These are phyloP conservation scores for Leptoxyphium fumago DNA, from an alignment of 2,329 filamentous ascomycete species.

Conservation along the genomic window DNA sequence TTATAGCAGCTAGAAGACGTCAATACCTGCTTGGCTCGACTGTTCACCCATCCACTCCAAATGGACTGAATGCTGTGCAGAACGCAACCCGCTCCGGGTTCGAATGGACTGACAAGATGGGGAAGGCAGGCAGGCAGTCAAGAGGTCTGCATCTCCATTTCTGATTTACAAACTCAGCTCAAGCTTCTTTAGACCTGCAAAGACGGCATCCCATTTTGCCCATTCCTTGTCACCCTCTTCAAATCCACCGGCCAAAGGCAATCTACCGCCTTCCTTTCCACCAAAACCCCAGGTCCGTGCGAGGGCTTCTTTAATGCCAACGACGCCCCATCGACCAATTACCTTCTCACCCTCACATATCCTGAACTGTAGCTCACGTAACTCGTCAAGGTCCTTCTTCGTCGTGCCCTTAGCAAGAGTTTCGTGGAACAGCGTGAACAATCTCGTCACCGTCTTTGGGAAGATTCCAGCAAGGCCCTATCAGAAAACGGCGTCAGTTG, in stretches of 20 bases:
- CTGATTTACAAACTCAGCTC: slow-evolving; percentile 22
- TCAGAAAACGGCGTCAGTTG: neutral
- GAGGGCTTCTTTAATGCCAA: slow-evolving; percentile 52
- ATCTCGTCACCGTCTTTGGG: slow-evolving; percentile 43
- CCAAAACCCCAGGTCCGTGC: slow-evolving; percentile 45
- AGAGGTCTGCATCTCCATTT: neutral
- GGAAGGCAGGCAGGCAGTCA: too few relatives aligned
- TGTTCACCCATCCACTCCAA: neutral
- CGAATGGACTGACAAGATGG: too few relatives aligned
- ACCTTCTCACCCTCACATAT: slow-evolving; percentile 48
- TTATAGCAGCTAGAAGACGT: too few relatives aligned
- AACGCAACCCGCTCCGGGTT: neutral
- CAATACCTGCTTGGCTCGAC: too few relatives aligned
- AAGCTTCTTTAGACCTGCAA: slow-evolving; percentile 30
- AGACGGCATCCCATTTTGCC: slow-evolving; percentile 35
- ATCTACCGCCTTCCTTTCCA: slow-evolving; percentile 42
- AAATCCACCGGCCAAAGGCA: slow-evolving; percentile 45
- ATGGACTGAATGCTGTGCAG: neutral
- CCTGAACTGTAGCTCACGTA: slow-evolving; percentile 43
- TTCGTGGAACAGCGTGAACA: slow-evolving; percentile 37
- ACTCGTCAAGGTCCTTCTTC: slow-evolving; percentile 31
- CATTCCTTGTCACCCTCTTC: slow-evolving; percentile 43
- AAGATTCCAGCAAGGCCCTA: slow-evolving; percentile 47
- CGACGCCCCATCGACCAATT: slow-evolving; percentile 43
- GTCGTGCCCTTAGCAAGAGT: slow-evolving; percentile 25